Evolutionary conservation across 148 eudicot species (phyloP).

Genomic region (Rhododendron mucronatum): DNA sequence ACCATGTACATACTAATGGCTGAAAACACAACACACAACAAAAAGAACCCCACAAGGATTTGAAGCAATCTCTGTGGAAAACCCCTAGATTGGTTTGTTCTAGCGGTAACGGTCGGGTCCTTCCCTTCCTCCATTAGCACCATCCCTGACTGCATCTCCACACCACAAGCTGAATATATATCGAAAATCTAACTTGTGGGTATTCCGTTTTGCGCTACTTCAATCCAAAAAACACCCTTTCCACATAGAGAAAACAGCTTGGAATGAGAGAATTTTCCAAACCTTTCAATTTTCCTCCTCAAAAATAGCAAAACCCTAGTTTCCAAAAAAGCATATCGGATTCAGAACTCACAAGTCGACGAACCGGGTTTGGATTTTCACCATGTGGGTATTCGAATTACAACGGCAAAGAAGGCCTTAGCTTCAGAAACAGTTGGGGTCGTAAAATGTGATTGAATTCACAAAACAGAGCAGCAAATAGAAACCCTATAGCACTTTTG

Average conservation of each 20-base stretch:
- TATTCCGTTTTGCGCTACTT: conserved; percentile 2
- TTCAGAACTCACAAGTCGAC: background rate
- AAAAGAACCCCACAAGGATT: conserved; percentile 49
- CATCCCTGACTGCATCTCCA: conserved; percentile 41
- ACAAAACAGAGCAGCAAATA: background rate
- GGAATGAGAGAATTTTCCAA: background rate
- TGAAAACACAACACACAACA: conserved; percentile 50
- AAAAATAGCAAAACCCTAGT: background rate
- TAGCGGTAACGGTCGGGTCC: conserved; percentile 38
- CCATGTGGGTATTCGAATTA: background rate
- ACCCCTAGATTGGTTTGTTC: conserved; percentile 53
- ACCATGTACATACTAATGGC: conserved; percentile 50
- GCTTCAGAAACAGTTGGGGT: background rate
- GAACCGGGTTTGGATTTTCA: background rate
- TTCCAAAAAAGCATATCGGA: conserved; percentile 7
- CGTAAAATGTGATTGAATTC: background rate
- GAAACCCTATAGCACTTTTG: background rate
- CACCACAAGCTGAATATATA: background rate
- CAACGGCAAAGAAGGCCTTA: background rate
- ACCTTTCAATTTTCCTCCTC: background rate
- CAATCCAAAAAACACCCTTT: conserved; percentile 14
- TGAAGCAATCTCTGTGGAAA: conserved; percentile 54
- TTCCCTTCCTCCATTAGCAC: conserved; percentile 71
- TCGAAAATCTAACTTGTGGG: conserved; percentile 13
- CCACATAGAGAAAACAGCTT: background rate